Base-by-base conservation (phyloP, 2,329 filamentous ascomycete genomes). In the Nemania abortiva region DNA sequence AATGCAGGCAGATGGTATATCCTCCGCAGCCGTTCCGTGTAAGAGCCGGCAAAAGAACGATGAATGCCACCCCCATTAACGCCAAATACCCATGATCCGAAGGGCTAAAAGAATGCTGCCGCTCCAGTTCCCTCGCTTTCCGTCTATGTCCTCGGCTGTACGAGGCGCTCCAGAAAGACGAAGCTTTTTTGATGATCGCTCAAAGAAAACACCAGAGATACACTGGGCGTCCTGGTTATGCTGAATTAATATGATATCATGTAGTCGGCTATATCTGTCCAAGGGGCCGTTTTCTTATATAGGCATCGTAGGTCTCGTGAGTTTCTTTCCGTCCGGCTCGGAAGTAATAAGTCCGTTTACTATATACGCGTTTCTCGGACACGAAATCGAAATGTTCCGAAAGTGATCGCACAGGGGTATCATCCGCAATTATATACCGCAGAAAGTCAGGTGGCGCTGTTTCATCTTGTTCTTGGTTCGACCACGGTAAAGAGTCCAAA, bases 1-100 rank as follows among this genome's bases (percentile, higher is more conserved):
- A 70, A 55, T 59, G 39, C 5, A 54, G 34, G 53, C 67, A 70
- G 69, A 62, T 77, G 76, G 73, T 76, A 77, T 78, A 71, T 77
- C 73, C 74, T 74, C 74, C 76, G 65, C 72, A 65, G 59, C 70
- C 70, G 58, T 64, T 70, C 55, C 29, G 63, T 49, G 55, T 42
- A 72, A 66, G 56, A 71, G 59, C 62, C 58, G 34, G 11, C 39
- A 60, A 56, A 13, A 22, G 31, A 27, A 52, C 15, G 27, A 65
- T 53, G 39, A 53, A 53, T 61, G 18, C 47, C 58, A 54, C 56
- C 56, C 57, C 57, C 61, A 52, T 53, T 47, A 68, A 61, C 65
- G 58, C 52, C 60, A 50, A 56, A 63, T 39, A 34, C 50, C 53
- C 54, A 45, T 11, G 39, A 45, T n/a, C 27, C 39, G 34, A 53